Percentiles rank a stretch among this genome's conserved stretches.
Conservation (phyloP, 352 stramenopile species). For the Phytophthora idaei region DNA sequence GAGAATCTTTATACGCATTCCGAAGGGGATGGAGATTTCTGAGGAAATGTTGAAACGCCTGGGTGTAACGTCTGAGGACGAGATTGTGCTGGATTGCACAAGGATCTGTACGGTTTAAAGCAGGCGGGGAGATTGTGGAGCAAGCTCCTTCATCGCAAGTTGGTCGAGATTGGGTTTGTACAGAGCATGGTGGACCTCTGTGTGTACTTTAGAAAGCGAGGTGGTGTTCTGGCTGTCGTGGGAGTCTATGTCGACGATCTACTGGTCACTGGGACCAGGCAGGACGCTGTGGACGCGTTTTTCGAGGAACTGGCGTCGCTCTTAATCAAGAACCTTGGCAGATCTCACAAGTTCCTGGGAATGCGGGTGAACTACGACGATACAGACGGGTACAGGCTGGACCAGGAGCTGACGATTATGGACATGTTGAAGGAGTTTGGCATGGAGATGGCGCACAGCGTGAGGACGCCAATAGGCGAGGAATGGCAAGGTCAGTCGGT, state of each 20-base stretch:
- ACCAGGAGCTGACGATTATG: no score
- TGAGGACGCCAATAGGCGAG: no score
- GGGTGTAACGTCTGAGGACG: not conserved
- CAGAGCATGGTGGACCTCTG: not conserved
- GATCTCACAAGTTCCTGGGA: not conserved
- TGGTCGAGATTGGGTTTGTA: not conserved
- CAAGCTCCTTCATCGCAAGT: not conserved
- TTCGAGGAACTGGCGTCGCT: not conserved
- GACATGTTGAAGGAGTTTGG: no score
- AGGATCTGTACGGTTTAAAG: not conserved
- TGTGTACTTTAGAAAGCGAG: not conserved
- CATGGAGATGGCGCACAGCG: no score
- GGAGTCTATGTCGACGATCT: slow-evolving; percentile 1
- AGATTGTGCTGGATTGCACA: not conserved
- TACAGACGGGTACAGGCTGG: no score
- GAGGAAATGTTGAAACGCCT: not conserved
- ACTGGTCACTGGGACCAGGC: not conserved
- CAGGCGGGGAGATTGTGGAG: not conserved
- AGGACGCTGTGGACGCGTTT: not conserved
- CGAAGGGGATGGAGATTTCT: not conserved
- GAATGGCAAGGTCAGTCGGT: no score
- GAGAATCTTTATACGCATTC: not conserved
- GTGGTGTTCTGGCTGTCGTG: not conserved
- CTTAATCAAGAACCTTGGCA: not conserved
- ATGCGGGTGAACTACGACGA: not conserved